Conservation (phyloP, 345 rosid species). For the Acer negundo region DNA sequence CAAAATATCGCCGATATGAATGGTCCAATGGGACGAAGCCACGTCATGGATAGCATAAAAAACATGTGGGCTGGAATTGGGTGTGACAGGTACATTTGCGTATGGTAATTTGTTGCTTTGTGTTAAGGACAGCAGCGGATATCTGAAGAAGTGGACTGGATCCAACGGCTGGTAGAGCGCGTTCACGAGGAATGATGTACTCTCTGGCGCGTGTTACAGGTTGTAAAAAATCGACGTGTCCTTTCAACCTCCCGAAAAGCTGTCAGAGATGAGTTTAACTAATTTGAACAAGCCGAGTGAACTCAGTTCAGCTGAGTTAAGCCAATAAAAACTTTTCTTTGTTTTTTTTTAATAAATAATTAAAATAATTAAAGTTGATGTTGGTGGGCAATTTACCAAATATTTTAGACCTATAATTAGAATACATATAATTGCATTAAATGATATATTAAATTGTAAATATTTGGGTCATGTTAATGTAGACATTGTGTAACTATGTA, state of each 20-base stretch:
- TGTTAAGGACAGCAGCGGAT: background rate
- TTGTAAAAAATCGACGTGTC: conserved; percentile 6
- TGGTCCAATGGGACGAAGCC: conserved; percentile 19
- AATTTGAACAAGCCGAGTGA: background rate
- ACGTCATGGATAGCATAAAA: conserved; percentile 5
- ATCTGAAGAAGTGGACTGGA: conserved; percentile 9
- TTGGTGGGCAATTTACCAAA: background rate
- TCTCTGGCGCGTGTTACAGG: conserved; percentile 22
- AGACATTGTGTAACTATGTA: no score
- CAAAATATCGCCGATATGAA: conserved; percentile 23
- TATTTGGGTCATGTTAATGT: no score
- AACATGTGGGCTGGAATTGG: background rate
- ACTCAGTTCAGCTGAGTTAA: background rate
- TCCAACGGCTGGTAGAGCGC: conserved; percentile 28
- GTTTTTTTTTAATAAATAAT: background rate
- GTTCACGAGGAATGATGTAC: background rate
- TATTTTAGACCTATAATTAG: background rate
- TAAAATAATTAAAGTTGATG: background rate
- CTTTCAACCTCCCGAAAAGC: conserved; percentile 16
- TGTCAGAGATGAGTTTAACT: background rate
- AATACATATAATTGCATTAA: no score
- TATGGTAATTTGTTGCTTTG: conserved; percentile 17
- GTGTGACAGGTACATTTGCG: conserved; percentile 37
- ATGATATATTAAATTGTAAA: no score
- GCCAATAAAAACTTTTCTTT: background rate